Evolutionary conservation across 1,284 basidiomycete species (phyloP).

Genomic region (Microbotryomycetes sp.): DNA sequence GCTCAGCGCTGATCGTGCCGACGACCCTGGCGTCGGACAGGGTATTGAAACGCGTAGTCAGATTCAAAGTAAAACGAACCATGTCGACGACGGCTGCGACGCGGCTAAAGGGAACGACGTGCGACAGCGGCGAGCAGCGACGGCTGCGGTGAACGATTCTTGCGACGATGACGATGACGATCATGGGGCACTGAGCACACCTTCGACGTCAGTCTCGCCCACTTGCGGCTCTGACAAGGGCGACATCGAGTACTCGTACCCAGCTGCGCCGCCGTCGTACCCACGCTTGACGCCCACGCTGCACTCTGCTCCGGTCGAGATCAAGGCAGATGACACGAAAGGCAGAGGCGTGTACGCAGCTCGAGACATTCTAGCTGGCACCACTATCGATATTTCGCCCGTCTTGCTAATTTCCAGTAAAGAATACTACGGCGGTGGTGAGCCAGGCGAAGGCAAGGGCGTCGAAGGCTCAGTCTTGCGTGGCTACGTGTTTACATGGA

Average conservation of each 20-base stretch:
- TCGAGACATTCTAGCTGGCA: slow-evolving; percentile 53
- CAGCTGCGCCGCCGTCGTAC: slow-evolving; percentile 13
- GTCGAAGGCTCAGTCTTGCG: slow-evolving; percentile 59
- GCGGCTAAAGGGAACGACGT: not conserved
- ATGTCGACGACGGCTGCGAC: not conserved
- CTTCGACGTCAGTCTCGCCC: not conserved
- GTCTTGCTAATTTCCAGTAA: slow-evolving; percentile 67
- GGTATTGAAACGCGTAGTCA: not conserved
- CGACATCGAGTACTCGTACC: slow-evolving; percentile 17
- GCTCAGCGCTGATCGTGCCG: not conserved
- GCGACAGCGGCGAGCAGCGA: not conserved
- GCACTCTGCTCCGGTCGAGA: slow-evolving; percentile 23
- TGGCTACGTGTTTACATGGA: slow-evolving; percentile 79
- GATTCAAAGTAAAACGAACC: not conserved
- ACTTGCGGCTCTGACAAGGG: not conserved
- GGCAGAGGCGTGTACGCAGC: slow-evolving; percentile 46
- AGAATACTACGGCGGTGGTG: slow-evolving; percentile 53
- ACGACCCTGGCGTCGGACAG: not conserved
- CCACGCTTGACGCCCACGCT: slow-evolving; percentile 23
- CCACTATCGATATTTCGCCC: slow-evolving; percentile 72
- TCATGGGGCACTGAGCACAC: too few species aligned
- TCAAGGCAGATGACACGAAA: slow-evolving; percentile 13
- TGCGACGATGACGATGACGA: too few species aligned
- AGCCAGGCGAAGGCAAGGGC: slow-evolving; percentile 50
- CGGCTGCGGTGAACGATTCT: too few species aligned